phyloP scores from a whole-genome alignment of 345 rosid genomes.

The Angophora floribunda region DNA sequence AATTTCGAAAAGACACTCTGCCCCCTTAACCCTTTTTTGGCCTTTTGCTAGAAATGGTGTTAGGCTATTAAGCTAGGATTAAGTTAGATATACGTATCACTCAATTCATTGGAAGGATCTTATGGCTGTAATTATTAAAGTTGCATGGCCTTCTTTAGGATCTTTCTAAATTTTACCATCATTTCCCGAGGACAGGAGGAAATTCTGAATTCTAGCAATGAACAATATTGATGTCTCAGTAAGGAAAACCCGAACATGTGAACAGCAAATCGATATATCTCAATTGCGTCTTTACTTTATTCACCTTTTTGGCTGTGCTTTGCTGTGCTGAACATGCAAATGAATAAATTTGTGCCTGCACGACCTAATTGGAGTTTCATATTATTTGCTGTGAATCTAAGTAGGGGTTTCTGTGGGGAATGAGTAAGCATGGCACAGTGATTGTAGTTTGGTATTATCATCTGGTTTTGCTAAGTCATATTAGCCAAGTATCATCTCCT shows the following conservation, averaged over 20 bases:
- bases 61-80: neutral
- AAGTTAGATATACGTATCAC: neutral
- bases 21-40: neutral
- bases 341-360: neutral
- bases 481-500: neutral
- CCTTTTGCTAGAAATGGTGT: neutral
- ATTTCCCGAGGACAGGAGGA: neutral
- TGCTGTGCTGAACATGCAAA: neutral
- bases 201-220: no score
- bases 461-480: neutral
- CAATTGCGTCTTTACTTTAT: neutral
- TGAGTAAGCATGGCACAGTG: neutral
- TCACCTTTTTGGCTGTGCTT: neutral
- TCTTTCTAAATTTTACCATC: neutral
- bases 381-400: neutral
- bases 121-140: neutral
- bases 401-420: neutral
- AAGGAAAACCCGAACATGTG: neutral
- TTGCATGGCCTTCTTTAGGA: neutral
- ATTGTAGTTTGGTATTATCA: neutral
- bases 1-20: neutral
- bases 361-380: neutral
- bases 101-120: neutral
- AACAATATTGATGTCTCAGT: neutral
- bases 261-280: neutral